A percentile compares a stretch with the other conserved stretches of the same genome.
These are phyloP conservation scores for Aspergillus puulaauensis DNA, from an alignment of 2,329 filamentous ascomycete species.

Conservation along the genomic window DNA sequence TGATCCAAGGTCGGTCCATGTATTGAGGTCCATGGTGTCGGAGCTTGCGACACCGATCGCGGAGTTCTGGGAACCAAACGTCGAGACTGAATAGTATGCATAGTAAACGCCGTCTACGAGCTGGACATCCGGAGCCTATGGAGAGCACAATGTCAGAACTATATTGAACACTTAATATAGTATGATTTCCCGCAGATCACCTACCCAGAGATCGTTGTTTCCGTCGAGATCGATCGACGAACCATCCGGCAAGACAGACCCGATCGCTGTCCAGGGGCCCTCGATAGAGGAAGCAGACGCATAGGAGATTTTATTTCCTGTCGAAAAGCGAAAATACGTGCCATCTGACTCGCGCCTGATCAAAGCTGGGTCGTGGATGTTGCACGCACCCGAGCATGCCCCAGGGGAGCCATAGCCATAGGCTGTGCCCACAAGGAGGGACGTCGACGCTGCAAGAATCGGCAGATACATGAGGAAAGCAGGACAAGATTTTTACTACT, in stretches of 20 bases:
- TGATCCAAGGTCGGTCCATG: slow-evolving; percentile 36
- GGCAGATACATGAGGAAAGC: slow-evolving; percentile 8
- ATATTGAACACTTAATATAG: not conserved
- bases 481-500: not conserved
- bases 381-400: slow-evolving; percentile 31
- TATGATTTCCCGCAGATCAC: slow-evolving; percentile 6
- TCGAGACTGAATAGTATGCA: slow-evolving; percentile 66
- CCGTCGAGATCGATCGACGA: slow-evolving; percentile 48
- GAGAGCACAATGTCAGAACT: not conserved
- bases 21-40: slow-evolving; percentile 37
- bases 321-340: slow-evolving; percentile 55
- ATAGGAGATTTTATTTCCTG: slow-evolving; percentile 51
- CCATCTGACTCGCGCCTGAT: slow-evolving; percentile 50
- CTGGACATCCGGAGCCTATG: slow-evolving; percentile 62
- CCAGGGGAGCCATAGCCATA: slow-evolving; percentile 32
- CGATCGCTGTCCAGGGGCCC: slow-evolving; percentile 53
- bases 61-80: slow-evolving; percentile 60
- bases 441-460: slow-evolving; percentile 2
- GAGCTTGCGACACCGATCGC: slow-evolving; percentile 61
- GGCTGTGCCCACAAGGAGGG: slow-evolving; percentile 16
- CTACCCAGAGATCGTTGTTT: slow-evolving; percentile 52
- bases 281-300: slow-evolving; percentile 48
- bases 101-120: slow-evolving; percentile 61
- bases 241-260: slow-evolving; percentile 47
- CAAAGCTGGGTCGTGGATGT: slow-evolving; percentile 49